Evolutionary conservation across 2,329 filamentous ascomycete species (phyloP).

Genomic region (Zelopaecilomyces penicillatus): DNA sequence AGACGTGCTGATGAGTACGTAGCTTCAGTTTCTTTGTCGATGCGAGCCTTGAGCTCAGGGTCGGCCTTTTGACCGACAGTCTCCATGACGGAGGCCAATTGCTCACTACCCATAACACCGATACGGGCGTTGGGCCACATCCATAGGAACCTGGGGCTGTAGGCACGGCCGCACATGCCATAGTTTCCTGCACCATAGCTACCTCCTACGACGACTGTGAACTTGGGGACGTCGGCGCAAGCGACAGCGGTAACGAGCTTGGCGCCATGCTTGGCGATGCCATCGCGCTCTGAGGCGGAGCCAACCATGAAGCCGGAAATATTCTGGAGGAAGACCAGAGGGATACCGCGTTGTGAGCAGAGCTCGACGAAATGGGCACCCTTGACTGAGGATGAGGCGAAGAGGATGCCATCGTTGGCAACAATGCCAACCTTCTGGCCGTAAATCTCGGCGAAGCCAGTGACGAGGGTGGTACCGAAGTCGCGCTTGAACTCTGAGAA

Average conservation of each 20-base stretch:
- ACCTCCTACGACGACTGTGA: slow-evolving; percentile 91
- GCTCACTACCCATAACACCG: slow-evolving; percentile 91
- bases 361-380: slow-evolving; percentile 96
- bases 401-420: slow-evolving; percentile 92
- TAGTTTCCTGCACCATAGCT: slow-evolving; percentile 95
- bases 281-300: slow-evolving; percentile 80
- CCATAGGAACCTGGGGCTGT: slow-evolving; percentile 84
- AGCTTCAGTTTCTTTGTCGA: slow-evolving; percentile 84
- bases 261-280: slow-evolving; percentile 95
- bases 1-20: slow-evolving; percentile 80
- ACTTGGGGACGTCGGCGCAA: slow-evolving; percentile 90
- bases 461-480: slow-evolving; percentile 84
- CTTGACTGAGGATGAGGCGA: slow-evolving; percentile 82
- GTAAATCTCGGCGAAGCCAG: slow-evolving; percentile 84
- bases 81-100: slow-evolving; percentile 88
- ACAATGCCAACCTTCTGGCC: slow-evolving; percentile 87
- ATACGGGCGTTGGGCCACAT: slow-evolving; percentile 98
- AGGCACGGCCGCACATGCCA: slow-evolving; percentile 94
- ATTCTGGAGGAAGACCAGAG: slow-evolving; percentile 90
- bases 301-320: slow-evolving; percentile 99
- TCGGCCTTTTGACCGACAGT: slow-evolving; percentile 80
- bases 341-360: slow-evolving; percentile 81
- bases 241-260: slow-evolving; percentile 94
- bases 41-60: slow-evolving; percentile 70
- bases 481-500: slow-evolving; percentile 93